phyloP scores from a whole-genome alignment of 768 basidiomycete genomes.

The Botryobasidium botryosum region DNA sequence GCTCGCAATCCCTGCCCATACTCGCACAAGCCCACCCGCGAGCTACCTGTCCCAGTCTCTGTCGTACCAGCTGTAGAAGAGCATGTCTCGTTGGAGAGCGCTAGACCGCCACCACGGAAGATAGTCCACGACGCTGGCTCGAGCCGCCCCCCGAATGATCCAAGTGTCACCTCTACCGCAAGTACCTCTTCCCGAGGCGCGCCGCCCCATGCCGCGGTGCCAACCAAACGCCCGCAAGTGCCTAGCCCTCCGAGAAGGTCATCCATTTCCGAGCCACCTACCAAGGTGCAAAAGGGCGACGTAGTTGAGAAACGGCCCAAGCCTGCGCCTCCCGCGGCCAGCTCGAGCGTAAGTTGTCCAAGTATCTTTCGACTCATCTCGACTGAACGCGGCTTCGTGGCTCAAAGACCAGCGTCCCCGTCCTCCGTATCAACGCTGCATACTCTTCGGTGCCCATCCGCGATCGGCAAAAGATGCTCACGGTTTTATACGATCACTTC shows the following conservation, averaged over 20 bases:
- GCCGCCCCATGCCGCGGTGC: not conserved
- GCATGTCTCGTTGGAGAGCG: not conserved
- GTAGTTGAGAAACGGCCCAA: not conserved
- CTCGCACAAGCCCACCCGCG: constrained; percentile 5
- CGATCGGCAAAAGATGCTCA: constrained; percentile 62
- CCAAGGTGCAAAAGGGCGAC: not conserved
- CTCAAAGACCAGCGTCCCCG: constrained; percentile 8
- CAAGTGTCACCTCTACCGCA: not conserved
- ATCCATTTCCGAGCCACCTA: not conserved
- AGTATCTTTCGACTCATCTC: not conserved
- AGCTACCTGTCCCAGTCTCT: not conserved
- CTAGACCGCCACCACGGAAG: not conserved
- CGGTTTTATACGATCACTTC: constrained; percentile 58
- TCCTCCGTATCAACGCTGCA: constrained; percentile 4
- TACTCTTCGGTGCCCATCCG: constrained; percentile 50
- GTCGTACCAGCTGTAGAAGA: not conserved
- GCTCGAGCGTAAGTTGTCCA: not conserved
- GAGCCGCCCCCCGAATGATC: not conserved
- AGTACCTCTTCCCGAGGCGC: not conserved
- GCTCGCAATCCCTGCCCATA: constrained; percentile 9
- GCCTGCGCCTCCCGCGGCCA: not conserved
- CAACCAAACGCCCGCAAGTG: not conserved
- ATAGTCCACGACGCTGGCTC: not conserved
- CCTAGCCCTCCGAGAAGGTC: not conserved
- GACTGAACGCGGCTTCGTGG: not conserved